Base-by-base conservation (phyloP, 495 filamentous ascomycete species). In the Annulohypoxylon stygium region DNA sequence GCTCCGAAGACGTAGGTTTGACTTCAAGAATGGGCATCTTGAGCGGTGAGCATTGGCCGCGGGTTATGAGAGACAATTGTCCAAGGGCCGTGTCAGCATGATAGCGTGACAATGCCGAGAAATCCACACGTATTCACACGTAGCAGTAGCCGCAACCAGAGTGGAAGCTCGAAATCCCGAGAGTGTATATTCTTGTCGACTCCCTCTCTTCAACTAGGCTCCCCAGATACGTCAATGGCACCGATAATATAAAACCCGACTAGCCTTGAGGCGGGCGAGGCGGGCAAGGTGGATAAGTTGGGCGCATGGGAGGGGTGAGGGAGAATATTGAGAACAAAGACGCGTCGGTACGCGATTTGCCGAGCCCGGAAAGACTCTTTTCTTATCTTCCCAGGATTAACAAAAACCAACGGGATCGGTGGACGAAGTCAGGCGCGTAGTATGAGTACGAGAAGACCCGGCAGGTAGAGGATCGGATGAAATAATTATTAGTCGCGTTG, bases 11-110 rank as follows among this genome's bases (percentile, higher is more conserved):
- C 7, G 78, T 79, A 63, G 84, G 80, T 20, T 78, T 81, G 62
- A 90, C 83, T 30, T 88, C 86, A 34, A 81, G 81, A 23, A 86
- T 89, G 33, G 88, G 86, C 88, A 90, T 90, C 14, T 61, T 81
- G 64, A 39, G 37, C 12, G 16, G 20, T 30, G n/a, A 39, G 23
- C 18, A 36, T 23, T 12, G 33, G 33, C 34, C 16, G 50, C n/a
- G 45, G 39, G 51, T 36, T 59, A 39, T 7, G 8, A 34, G 59
- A 11, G n/a, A 57, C 25, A 62, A 16, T 33, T 45, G 26, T 65
- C 61, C 37, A 75, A 47, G 61, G 33, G 48, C 6, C 33, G 62
- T 53, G 51, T 37, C 26, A 60, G 14, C 64, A 55, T 71, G 67
- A 71, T 75, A 30, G 63, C 72, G 67, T 30, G 34, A 37, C 1